Evolutionary conservation across 495 filamentous ascomycete species (phyloP).

Genomic region (Hypoxylon crocopeplum): DNA sequence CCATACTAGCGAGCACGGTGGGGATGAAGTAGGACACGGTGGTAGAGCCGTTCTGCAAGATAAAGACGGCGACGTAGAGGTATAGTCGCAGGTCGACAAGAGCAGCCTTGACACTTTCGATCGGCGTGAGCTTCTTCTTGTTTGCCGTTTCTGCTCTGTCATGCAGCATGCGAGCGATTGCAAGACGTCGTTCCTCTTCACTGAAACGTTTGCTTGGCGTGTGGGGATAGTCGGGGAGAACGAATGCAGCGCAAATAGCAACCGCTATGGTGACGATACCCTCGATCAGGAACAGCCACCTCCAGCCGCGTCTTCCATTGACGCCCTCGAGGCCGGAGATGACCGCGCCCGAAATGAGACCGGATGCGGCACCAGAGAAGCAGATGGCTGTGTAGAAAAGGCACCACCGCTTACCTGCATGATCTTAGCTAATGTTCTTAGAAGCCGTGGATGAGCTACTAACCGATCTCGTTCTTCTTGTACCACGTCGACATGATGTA

Average conservation of each 20-base stretch:
- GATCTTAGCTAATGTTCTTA: not conserved
- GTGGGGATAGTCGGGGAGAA: slow-evolving; percentile 64
- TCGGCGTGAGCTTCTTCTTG: too few species aligned
- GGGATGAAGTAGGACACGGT: too few species aligned
- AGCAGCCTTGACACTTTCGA: too few species aligned
- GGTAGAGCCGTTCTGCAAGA: too few species aligned
- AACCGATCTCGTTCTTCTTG: slow-evolving; percentile 56
- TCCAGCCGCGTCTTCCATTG: slow-evolving; percentile 53
- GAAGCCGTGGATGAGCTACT: not conserved
- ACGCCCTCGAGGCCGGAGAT: slow-evolving; percentile 45
- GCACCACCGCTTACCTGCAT: slow-evolving; percentile 50
- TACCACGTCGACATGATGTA: slow-evolving; percentile 61
- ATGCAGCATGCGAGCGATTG: too few species aligned
- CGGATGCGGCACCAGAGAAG: slow-evolving; percentile 58
- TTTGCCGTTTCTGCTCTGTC: too few species aligned
- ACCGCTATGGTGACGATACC: slow-evolving; percentile 57
- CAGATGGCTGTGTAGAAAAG: slow-evolving; percentile 59
- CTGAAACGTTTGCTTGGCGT: too few species aligned
- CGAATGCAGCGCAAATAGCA: slow-evolving; percentile 59
- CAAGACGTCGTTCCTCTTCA: too few species aligned
- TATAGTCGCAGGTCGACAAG: too few species aligned
- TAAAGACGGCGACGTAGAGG: too few species aligned
- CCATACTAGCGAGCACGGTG: too few species aligned
- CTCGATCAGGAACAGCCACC: slow-evolving; percentile 63
- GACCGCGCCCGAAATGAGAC: slow-evolving; percentile 55